Base-by-base conservation (phyloP, 164 flowering plant genomes). In the Aristolochia fimbriata region DNA sequence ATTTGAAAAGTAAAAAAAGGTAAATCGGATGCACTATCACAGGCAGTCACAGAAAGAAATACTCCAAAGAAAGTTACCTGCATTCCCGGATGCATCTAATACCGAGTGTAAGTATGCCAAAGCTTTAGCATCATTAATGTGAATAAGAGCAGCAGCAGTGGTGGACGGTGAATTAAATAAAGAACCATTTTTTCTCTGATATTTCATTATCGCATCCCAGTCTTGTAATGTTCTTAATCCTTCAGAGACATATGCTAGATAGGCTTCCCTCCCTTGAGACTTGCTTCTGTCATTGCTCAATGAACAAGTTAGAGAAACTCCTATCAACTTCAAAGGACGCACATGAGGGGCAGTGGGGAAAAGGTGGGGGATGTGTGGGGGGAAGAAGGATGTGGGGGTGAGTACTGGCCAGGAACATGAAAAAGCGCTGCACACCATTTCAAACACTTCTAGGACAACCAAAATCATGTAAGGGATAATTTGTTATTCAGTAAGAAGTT, bases 141-240 rank as follows among this genome's bases (percentile, higher is more conserved):
- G 76, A 50, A 45, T 66, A 52, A 80, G 57, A 71, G 86, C 86
- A 69, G 95, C 91, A 46, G 99, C 95, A 60, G 97, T 84, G 20
- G 93, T 67, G 17, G 97, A 80, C 24, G 97, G 99, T 58, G 95
- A 93, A 78, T 88, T 85, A 63, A 90, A 85, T 31, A 93, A 69
- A 1, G 99, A 93, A 4, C 96, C 99, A 62, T 93, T 90, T 65
- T 79, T 86, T 70, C 85, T 79, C 74, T 93, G 92, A 73, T 77
- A 83, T 59, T 77, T 81, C 88, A 83, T 81, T 27, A 81, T 73
- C 73, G 66, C 78, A 55, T 75, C 71, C 91, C 88, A 85, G 60
- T 83, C 79, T 58, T 76, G 85, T 37, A 74, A 73, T n/a, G 73
- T 70, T n/a, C 77, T 76, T 62, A 82, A 43, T 67, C 96, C 97